Conservation (phyloP, 108 stramenopile genomes). For the Aurantiochytrium sp. region DNA sequence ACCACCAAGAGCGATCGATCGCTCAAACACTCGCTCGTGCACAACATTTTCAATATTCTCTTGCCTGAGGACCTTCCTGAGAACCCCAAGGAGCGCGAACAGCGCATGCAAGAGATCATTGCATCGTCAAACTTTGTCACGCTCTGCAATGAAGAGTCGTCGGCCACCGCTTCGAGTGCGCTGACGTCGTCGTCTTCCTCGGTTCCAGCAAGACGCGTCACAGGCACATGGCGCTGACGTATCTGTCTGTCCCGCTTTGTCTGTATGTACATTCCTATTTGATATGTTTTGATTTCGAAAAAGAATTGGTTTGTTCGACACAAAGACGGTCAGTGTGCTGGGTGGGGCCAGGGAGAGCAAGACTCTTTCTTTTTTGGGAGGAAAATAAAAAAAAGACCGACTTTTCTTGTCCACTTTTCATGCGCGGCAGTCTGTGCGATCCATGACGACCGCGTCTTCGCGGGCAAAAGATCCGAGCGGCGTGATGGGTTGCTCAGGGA, state of each 20-base stretch:
- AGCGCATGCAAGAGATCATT: not conserved
- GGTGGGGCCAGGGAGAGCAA: no score
- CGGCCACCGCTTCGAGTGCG: not conserved
- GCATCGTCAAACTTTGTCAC: not conserved
- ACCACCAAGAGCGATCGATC: slow-evolving; percentile 44
- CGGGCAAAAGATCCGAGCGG: not conserved
- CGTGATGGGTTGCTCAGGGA: not conserved
- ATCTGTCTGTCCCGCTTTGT: no score
- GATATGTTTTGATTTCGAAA: not conserved
- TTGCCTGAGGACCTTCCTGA: not conserved
- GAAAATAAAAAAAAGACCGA: not conserved
- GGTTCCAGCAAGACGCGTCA: no score
- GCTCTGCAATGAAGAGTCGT: not conserved
- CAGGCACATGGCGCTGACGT: no score
- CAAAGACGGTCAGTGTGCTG: no score
- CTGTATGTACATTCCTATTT: no score
- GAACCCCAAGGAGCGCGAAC: not conserved
- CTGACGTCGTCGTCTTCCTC: no score
- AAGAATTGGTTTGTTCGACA: not conserved
- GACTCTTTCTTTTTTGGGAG: no score
- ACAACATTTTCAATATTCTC: slow-evolving; percentile 26
- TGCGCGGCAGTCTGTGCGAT: not conserved
- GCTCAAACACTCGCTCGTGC: slow-evolving; percentile 37
- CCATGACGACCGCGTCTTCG: not conserved
- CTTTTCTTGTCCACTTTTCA: not conserved